phyloP scores from a whole-genome alignment of 176 grass and related monocot species.

The Avena sativa region DNA sequence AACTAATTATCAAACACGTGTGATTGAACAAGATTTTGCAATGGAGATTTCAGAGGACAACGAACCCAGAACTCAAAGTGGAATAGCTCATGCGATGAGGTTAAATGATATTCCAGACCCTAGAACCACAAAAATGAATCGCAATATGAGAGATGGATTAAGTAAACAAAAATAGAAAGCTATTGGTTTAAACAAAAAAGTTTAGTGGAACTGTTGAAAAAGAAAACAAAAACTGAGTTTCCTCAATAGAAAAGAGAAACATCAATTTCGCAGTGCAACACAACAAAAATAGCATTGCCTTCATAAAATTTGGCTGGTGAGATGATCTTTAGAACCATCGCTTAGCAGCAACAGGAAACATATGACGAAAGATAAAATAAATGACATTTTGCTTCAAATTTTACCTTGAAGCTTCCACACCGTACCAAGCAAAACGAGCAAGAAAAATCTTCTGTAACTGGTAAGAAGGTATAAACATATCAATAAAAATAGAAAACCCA shows the following conservation, averaged over 20 bases:
- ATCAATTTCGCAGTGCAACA: neutral
- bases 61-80: conserved; percentile 89
- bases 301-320: conserved; percentile 25
- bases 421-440: conserved; percentile 77
- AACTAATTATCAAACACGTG: conserved; percentile 28
- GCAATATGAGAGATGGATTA: conserved; percentile 35
- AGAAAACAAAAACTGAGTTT: conserved; percentile 27
- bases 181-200: neutral
- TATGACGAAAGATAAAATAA: conserved; percentile 18
- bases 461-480: conserved; percentile 37
- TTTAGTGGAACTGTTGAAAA: neutral
- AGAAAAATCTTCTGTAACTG: conserved; percentile 83
- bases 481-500: conserved; percentile 21
- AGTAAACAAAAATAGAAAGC: conserved; percentile 2
- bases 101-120: conserved; percentile 60
- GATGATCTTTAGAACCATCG: conserved; percentile 8
- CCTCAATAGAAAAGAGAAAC: conserved; percentile 5
- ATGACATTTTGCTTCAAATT: conserved; percentile 22
- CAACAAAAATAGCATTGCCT: neutral
- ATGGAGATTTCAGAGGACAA: conserved; percentile 56
- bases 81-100: conserved; percentile 79
- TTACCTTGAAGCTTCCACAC: conserved; percentile 87
- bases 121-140: conserved; percentile 33
- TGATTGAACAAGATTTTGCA: conserved; percentile 35
- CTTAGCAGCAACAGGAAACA: conserved; percentile 12